These are phyloP conservation scores for Carex kokanica DNA, from an alignment of 176 grass and related monocot species.

Conservation along the genomic window DNA sequence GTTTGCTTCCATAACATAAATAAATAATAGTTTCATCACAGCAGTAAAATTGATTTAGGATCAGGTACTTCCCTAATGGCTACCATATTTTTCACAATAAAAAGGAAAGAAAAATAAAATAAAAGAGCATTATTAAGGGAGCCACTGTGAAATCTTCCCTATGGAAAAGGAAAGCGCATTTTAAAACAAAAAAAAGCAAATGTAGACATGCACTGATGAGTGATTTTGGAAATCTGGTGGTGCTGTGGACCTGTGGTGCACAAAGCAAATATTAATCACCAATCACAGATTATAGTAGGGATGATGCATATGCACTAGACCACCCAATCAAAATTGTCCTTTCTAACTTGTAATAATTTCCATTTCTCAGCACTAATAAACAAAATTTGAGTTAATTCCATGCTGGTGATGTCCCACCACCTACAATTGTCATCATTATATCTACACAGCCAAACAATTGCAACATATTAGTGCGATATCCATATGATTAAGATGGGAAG, in stretches of 20 bases:
- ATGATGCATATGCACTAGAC: conserved; percentile 13
- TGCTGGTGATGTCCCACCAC: not conserved
- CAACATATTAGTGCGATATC: not conserved
- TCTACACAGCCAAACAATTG: not conserved
- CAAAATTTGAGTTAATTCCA: conserved; percentile 3
- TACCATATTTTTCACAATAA: not conserved
- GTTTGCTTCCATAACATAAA: not conserved
- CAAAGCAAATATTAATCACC: not conserved
- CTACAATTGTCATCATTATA: conserved; percentile 2
- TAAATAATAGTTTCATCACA: not conserved
- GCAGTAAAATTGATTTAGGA: not conserved
- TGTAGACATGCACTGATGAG: conserved; percentile 6
- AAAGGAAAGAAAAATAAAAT: not conserved
- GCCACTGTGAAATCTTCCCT: not conserved
- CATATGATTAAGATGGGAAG: not conserved
- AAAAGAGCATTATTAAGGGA: not conserved
- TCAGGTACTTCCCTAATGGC: not conserved
- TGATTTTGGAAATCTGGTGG: not conserved
- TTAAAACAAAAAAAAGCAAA: not conserved
- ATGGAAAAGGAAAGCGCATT: not conserved
- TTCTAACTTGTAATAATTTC: not conserved
- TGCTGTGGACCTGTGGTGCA: conserved; percentile 1
- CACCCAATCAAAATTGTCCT: not conserved
- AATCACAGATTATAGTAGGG: not conserved
- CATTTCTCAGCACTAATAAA: conserved; percentile 2